A percentile compares a stretch with the other conserved stretches of the same genome.
Conservation (phyloP, 2,329 filamentous ascomycete genomes). For the Trichoderma pleuroti region DNA sequence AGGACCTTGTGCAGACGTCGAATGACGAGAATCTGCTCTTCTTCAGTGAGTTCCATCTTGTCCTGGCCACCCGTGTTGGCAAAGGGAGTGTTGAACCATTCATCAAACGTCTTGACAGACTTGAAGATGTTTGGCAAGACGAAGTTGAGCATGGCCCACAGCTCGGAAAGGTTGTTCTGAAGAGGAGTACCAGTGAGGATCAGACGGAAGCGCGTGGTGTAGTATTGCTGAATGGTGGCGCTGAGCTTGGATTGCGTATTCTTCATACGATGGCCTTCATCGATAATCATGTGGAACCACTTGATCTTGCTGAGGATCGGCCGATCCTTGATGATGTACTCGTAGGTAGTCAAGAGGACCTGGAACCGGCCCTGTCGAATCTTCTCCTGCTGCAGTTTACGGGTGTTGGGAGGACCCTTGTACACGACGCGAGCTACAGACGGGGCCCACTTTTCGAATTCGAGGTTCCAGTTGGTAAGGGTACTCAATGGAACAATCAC, state of each 20-base stretch:
- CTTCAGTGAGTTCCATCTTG: slow-evolving; percentile 98
- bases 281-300: slow-evolving; percentile 99
- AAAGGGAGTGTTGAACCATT: slow-evolving; percentile 99
- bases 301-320: slow-evolving; percentile 96
- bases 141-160: slow-evolving; percentile 99
- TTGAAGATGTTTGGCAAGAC: slow-evolving; percentile 99
- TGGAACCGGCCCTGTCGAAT: slow-evolving; percentile 95
- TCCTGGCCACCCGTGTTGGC: slow-evolving; percentile 97
- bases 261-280: slow-evolving; percentile 99
- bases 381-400: slow-evolving; percentile 88
- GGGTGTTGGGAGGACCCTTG: slow-evolving; percentile 85
- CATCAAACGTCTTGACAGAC: slow-evolving; percentile 96
- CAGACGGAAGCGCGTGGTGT: slow-evolving; percentile 88
- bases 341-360: slow-evolving; percentile 93
- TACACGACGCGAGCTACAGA: slow-evolving; percentile 85
- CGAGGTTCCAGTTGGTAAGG: slow-evolving; percentile 95
- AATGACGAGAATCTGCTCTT: slow-evolving; percentile 98
- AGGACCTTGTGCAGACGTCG: slow-evolving; percentile 97
- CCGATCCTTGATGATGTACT: slow-evolving; percentile 99
- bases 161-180: slow-evolving; percentile 92
- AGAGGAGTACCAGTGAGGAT: slow-evolving; percentile 96
- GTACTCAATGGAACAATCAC: slow-evolving; percentile 97
- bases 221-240: slow-evolving; percentile 91
- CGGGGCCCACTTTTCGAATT: slow-evolving; percentile 99
- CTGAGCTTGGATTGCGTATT: slow-evolving; percentile 95